Evolutionary conservation across 805 yeast species (phyloP), one percentile per base, ranked within the genome.

Genomic region (Phaffomyces thermotolerans): DNA sequence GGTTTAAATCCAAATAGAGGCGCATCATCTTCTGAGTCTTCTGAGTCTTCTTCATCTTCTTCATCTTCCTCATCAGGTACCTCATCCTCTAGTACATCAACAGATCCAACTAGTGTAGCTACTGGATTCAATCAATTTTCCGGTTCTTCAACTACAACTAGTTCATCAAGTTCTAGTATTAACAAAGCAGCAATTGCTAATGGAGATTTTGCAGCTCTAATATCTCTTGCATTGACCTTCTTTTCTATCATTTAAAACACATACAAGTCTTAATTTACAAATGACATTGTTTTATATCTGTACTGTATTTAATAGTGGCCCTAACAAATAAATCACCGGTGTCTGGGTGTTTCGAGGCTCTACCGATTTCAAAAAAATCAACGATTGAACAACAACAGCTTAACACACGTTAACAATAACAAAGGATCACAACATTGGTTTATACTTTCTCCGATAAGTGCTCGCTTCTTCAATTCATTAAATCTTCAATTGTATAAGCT

Each of bases 1-100:
- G 96, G 96, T 10, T 66, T 77, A 39, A 73, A 85, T 53, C 78
- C 80, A 15, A 68, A 72, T 40, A 53, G 50, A n/a, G 58, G 52
- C 3, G 49, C 58, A 8, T 46, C 55, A 1, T 47, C 58, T 1
- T 41, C 51, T 1, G 40, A 49, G 2, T 43, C 51, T 4, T 46
- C 56, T 2, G 44, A 54, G 15, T 41, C 58, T 1, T n/a, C 47
- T n/a, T 38, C 50, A 8, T 39, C 53, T 4, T 37, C 52, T 3
- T 29, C 49, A n/a, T n/a, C n/a, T n/a, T n/a, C n/a, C n/a, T n/a
- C n/a, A n/a, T n/a, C n/a, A n/a, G n/a, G n/a, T n/a, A n/a, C n/a
- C n/a, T n/a, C n/a, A n/a, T n/a, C n/a, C n/a, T n/a, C n/a, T n/a
- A n/a, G n/a, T n/a, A n/a, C n/a, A n/a, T n/a, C n/a, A n/a, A n/a